These are phyloP conservation scores for Drechslerella stenobrocha DNA, from an alignment of 2,329 filamentous ascomycete genomes.

Conservation along the genomic window DNA sequence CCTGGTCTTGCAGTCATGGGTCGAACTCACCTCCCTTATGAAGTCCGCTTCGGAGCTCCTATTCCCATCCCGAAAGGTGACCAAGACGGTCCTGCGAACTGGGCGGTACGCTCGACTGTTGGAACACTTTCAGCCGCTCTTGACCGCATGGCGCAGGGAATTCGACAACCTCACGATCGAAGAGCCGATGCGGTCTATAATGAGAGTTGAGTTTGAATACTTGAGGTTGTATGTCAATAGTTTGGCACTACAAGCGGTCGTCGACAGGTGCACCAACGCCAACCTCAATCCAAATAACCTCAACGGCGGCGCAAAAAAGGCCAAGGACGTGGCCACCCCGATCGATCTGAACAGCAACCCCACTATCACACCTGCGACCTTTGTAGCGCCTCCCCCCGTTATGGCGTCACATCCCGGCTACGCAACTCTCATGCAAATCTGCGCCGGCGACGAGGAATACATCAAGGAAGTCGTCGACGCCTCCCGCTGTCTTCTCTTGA, in stretches of 20 bases:
- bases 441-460: constrained; percentile 70
- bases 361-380: constrained; percentile 63
- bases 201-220: constrained; percentile 94
- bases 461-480: constrained; percentile 77
- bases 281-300: constrained; percentile 65
- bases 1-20: constrained; percentile 72
- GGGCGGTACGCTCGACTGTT: constrained; percentile 81
- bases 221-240: constrained; percentile 94
- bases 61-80: constrained; percentile 84
- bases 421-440: constrained; percentile 55
- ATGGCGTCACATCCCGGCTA: constrained; percentile 64
- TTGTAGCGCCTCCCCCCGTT: constrained; percentile 64
- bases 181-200: constrained; percentile 70
- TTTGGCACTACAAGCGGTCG: constrained; percentile 87
- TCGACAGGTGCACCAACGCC: constrained; percentile 75
- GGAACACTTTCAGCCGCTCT: constrained; percentile 75
- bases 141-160: constrained; percentile 76
- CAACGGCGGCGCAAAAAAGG: constrained; percentile 53
- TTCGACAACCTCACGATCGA: constrained; percentile 77
- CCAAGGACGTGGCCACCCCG: constrained; percentile 53
- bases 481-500: constrained; percentile 73
- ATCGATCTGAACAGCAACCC: constrained; percentile 55
- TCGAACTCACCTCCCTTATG: constrained; percentile 89
- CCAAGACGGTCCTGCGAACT: constrained; percentile 82
- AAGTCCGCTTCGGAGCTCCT: constrained; percentile 84